Conservation (phyloP, 495 filamentous ascomycete genomes). For the Rusavskia elegans region DNA sequence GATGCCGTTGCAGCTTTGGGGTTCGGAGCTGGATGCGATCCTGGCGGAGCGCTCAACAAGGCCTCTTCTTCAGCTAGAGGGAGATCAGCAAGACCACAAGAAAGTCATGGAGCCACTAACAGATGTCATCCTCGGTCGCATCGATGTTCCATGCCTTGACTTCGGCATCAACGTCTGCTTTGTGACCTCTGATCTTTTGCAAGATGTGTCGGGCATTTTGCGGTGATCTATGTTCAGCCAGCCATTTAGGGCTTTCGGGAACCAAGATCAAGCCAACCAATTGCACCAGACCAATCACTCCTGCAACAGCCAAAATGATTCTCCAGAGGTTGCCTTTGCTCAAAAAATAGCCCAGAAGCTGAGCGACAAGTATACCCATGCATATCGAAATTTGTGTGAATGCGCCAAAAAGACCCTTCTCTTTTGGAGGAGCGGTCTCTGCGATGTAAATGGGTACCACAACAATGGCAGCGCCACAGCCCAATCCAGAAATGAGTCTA, state of each 20-base stretch:
- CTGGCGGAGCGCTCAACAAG: constrained; percentile 24
- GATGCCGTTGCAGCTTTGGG: constrained; percentile 20
- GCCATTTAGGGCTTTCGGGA: constrained; percentile 76
- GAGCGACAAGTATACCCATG: constrained; percentile 74
- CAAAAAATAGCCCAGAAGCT: constrained; percentile 73
- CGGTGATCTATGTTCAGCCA: constrained; percentile 50
- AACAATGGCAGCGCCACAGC: constrained; percentile 73
- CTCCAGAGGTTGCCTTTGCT: constrained; percentile 67
- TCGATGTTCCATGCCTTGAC: constrained; percentile 43
- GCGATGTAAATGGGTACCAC: constrained; percentile 94
- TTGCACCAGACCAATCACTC: constrained; percentile 49
- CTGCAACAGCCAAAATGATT: constrained; percentile 61
- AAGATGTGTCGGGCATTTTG: constrained; percentile 46
- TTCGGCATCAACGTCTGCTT: constrained; percentile 59
- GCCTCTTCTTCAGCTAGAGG: constrained; percentile 27
- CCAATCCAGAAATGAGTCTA: constrained; percentile 65
- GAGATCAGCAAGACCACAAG: background rate
- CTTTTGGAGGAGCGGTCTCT: constrained; percentile 65
- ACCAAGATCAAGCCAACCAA: constrained; percentile 49
- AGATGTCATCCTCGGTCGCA: constrained; percentile 25
- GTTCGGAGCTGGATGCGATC: constrained; percentile 8
- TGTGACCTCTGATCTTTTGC: constrained; percentile 55
- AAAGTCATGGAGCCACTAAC: background rate
- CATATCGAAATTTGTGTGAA: constrained; percentile 92
- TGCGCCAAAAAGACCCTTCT: constrained; percentile 74